Conservation (phyloP, 2,329 filamentous ascomycete species). For the Phoma herbarum region DNA sequence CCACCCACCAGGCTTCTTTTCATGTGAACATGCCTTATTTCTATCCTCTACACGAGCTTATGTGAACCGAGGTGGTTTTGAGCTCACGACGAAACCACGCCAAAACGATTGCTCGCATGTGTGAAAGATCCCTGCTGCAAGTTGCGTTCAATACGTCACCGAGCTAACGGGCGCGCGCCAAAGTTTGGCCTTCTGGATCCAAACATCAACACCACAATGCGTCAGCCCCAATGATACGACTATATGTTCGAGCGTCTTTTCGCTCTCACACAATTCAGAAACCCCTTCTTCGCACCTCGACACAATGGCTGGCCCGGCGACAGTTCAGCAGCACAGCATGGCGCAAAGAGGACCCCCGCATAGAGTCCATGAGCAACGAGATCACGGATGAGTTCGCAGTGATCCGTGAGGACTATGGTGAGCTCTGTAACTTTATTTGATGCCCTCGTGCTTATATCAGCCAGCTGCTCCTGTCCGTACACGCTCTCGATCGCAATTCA, state of each 20-base stretch:
- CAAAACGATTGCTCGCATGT: slow-evolving; percentile 3
- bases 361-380: slow-evolving; percentile 60
- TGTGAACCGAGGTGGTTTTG: not conserved
- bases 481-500: slow-evolving; percentile 25
- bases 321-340: slow-evolving; percentile 36
- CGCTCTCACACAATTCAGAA: slow-evolving; percentile 28
- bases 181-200: slow-evolving; percentile 10
- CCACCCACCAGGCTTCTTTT: not conserved
- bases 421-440: not conserved
- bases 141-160: slow-evolving; percentile 36
- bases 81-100: not conserved
- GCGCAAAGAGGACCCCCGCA: slow-evolving; percentile 57
- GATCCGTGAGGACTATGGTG: slow-evolving; percentile 66
- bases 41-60: not conserved
- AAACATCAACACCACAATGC: slow-evolving; percentile 31
- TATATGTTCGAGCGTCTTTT: slow-evolving; percentile 35
- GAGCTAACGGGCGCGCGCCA: slow-evolving; percentile 18
- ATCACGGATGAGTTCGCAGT: slow-evolving; percentile 70
- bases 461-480: slow-evolving; percentile 47
- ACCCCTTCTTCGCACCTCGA: slow-evolving; percentile 4
- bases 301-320: slow-evolving; percentile 18
- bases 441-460: slow-evolving; percentile 24
- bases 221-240: slow-evolving; percentile 43
- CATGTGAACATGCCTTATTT: not conserved
- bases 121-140: slow-evolving; percentile 17